These are phyloP conservation scores for Creolimax fragrantissima DNA, from an alignment of 78 protist genomes.

Conservation along the genomic window DNA sequence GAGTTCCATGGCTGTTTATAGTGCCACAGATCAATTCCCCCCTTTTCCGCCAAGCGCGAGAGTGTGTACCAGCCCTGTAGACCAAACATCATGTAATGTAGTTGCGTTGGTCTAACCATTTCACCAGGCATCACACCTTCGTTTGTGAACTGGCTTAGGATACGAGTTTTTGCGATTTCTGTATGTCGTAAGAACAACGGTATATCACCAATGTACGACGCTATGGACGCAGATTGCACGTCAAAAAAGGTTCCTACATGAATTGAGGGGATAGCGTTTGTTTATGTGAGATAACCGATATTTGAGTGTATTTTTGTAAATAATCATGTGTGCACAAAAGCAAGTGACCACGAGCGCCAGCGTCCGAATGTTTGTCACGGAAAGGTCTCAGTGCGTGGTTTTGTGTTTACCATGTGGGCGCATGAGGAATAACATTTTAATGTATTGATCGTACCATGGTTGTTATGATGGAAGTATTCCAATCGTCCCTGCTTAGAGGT, in stretches of 20 bases:
- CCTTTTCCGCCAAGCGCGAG: background rate
- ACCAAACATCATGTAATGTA: conserved; percentile 25
- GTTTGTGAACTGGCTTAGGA: background rate
- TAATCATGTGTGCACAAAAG: too few relatives aligned
- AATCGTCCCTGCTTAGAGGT: background rate
- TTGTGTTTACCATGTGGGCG: too few relatives aligned
- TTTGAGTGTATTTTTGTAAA: too few relatives aligned
- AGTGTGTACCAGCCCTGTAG: conserved; percentile 29
- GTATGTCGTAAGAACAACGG: conserved; percentile 16
- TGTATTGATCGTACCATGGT: conserved; percentile 17
- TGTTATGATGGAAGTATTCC: background rate
- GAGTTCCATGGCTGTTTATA: background rate
- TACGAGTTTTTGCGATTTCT: background rate
- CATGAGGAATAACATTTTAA: too few relatives aligned
- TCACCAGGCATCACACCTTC: conserved; percentile 17
- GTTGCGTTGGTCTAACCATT: conserved; percentile 7
- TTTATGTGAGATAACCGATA: too few relatives aligned
- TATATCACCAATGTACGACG: conserved; percentile 17
- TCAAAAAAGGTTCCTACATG: conserved; percentile 10
- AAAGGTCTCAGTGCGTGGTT: too few relatives aligned
- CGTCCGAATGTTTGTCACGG: too few relatives aligned
- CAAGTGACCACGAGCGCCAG: too few relatives aligned
- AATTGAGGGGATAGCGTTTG: too few relatives aligned
- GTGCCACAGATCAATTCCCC: background rate
- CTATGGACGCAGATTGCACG: background rate